Evolutionary conservation across 495 filamentous ascomycete genomes (phyloP).

Genomic region (Penicillium lividum): DNA sequence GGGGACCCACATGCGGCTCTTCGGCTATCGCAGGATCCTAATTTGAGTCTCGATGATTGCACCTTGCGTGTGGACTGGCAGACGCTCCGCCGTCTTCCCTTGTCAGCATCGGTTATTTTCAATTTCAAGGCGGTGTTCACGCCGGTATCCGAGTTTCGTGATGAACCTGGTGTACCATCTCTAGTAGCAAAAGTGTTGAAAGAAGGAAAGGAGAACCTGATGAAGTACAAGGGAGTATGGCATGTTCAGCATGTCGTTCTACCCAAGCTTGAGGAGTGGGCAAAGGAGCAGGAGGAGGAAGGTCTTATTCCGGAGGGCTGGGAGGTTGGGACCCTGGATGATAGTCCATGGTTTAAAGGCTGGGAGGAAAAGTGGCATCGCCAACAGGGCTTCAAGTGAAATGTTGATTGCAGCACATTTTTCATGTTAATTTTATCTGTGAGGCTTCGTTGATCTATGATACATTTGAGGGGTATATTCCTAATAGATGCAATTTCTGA

Average conservation of each 20-base stretch:
- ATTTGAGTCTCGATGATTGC: slow-evolving; percentile 59
- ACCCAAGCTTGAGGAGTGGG: slow-evolving; percentile 68
- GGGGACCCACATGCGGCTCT: slow-evolving; percentile 66
- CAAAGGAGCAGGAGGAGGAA: slow-evolving; percentile 65
- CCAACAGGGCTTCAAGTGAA: slow-evolving; percentile 65
- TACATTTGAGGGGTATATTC: neutral
- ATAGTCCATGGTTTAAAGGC: slow-evolving; percentile 77
- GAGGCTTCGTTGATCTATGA: slow-evolving; percentile 2
- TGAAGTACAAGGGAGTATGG: slow-evolving; percentile 86
- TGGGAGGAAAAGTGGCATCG: slow-evolving; percentile 85
- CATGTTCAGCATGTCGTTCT: slow-evolving; percentile 75
- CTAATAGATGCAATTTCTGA: neutral
- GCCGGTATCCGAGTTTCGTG: slow-evolving; percentile 66
- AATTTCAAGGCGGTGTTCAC: slow-evolving; percentile 94
- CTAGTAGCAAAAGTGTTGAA: slow-evolving; percentile 66
- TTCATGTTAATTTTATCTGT: neutral
- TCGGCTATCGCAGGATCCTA: slow-evolving; percentile 55
- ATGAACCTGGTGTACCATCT: slow-evolving; percentile 73
- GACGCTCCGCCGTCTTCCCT: slow-evolving; percentile 77
- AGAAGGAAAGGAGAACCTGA: slow-evolving; percentile 71
- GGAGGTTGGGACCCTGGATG: slow-evolving; percentile 75
- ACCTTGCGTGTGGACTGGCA: slow-evolving; percentile 91
- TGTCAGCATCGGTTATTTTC: slow-evolving; percentile 76
- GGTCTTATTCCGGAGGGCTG: slow-evolving; percentile 65
- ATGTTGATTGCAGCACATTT: neutral